Evolutionary conservation across 805 yeast species (phyloP).

Genomic region (Barnettozyma vustinii): DNA sequence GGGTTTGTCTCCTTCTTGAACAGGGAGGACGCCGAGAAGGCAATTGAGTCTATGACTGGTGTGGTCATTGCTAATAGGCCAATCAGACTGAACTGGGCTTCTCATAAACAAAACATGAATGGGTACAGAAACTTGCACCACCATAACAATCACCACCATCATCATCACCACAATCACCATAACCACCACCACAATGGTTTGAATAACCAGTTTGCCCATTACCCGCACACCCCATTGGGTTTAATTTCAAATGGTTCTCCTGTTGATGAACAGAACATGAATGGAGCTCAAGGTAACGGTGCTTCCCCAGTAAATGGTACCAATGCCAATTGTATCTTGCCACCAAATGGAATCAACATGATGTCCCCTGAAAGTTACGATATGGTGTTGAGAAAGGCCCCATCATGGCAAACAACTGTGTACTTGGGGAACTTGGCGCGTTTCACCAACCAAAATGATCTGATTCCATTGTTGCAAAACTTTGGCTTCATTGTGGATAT

Average conservation of each 20-base stretch:
- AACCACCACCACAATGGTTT: constrained; percentile 9
- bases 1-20: constrained; percentile 79
- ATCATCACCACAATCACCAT: constrained; percentile 9
- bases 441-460: constrained; percentile 64
- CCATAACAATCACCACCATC: constrained; percentile 10
- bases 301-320: constrained; percentile 6
- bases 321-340: constrained; percentile 9
- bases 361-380: constrained; percentile 56
- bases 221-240: background rate
- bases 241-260: constrained; percentile 1
- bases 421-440: constrained; percentile 84
- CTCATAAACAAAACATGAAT: constrained; percentile 45
- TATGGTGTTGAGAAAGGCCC: constrained; percentile 68
- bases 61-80: constrained; percentile 65
- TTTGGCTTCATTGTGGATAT: constrained; percentile 82
- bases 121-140: constrained; percentile 9
- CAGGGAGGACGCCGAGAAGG: constrained; percentile 66
- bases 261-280: background rate
- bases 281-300: background rate
- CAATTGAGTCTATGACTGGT: constrained; percentile 72
- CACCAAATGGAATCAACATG: constrained; percentile 12
- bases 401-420: constrained; percentile 80
- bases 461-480: constrained; percentile 67
- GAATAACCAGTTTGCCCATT: constrained; percentile 6
- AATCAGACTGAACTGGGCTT: constrained; percentile 85